Percentiles rank a stretch among this genome's conserved stretches.
phyloP scores from a whole-genome alignment of 371 early-diverging fungal species.

The Mucor lusitanicus region DNA sequence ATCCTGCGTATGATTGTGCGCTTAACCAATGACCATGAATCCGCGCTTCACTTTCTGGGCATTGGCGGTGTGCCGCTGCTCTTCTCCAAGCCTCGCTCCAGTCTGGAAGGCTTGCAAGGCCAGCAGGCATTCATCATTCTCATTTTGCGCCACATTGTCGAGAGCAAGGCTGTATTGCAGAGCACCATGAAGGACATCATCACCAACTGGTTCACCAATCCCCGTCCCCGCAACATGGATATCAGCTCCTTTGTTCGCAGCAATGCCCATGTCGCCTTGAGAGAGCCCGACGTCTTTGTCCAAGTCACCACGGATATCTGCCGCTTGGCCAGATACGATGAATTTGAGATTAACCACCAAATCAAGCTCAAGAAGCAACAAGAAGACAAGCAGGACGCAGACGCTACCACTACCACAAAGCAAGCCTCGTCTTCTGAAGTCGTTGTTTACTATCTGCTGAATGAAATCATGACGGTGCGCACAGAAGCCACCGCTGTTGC shows the following conservation, averaged over 20 bases:
- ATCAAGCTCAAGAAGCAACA: constrained; percentile 38
- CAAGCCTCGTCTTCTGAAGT: constrained; percentile 29
- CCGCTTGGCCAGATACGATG: constrained; percentile 65
- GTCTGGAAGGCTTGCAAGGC: constrained; percentile 64
- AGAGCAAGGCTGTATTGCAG: constrained; percentile 66
- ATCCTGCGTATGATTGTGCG: constrained; percentile 78
- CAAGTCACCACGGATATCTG: constrained; percentile 67
- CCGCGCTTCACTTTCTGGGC: constrained; percentile 71
- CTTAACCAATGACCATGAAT: constrained; percentile 70
- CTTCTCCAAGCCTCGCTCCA: constrained; percentile 49
- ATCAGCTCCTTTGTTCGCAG: constrained; percentile 71
- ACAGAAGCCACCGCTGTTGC: constrained; percentile 10
- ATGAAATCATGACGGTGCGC: constrained; percentile 39
- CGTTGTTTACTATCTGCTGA: constrained; percentile 39
- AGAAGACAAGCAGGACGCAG: not conserved
- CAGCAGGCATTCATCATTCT: constrained; percentile 77
- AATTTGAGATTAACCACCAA: constrained; percentile 55
- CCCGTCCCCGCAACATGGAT: constrained; percentile 75
- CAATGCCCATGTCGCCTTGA: constrained; percentile 72
- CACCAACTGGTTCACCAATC: constrained; percentile 69
- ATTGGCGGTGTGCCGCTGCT: constrained; percentile 65
- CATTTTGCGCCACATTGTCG: constrained; percentile 88
- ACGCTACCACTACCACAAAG: not conserved
- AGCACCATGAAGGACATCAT: constrained; percentile 79
- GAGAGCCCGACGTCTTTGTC: constrained; percentile 74